phyloP scores from a whole-genome alignment of 257 asterid species.

The Capsicum rhomboideum region DNA sequence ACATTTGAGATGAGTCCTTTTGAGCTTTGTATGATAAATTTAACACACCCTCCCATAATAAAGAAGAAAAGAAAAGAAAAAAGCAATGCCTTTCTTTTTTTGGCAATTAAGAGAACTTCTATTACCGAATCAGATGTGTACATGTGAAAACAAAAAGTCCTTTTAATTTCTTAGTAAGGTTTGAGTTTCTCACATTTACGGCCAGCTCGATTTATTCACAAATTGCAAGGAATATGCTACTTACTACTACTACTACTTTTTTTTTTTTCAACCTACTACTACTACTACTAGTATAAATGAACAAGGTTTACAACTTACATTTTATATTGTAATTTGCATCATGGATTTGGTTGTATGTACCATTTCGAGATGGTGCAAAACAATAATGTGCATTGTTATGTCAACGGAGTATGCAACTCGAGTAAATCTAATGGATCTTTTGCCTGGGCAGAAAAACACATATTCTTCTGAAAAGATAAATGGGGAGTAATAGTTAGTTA shows the following conservation, averaged over 20 bases:
- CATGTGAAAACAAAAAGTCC: no score
- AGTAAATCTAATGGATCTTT: not conserved
- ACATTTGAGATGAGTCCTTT: not conserved
- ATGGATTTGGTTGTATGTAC: not conserved
- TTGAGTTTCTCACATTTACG: not conserved
- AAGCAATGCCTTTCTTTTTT: not conserved
- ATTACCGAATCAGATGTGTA: not conserved
- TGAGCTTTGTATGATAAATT: not conserved
- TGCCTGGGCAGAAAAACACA: not conserved
- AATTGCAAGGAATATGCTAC: not conserved
- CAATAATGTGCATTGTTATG: not conserved
- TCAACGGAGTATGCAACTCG: not conserved
- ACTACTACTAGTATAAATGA: not conserved
- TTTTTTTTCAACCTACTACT: no score
- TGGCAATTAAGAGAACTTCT: not conserved
- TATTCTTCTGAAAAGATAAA: no score
- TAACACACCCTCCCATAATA: not conserved
- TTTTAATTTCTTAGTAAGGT: no score
- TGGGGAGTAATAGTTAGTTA: not conserved
- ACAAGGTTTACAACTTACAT: not conserved
- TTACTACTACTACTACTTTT: no score
- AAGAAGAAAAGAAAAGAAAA: no score
- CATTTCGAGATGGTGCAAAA: not conserved
- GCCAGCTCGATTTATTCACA: not conserved
- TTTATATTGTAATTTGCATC: not conserved